These are phyloP conservation scores for Saccharomycopsis microspora DNA, from an alignment of 805 yeast genomes.

Conservation along the genomic window DNA sequence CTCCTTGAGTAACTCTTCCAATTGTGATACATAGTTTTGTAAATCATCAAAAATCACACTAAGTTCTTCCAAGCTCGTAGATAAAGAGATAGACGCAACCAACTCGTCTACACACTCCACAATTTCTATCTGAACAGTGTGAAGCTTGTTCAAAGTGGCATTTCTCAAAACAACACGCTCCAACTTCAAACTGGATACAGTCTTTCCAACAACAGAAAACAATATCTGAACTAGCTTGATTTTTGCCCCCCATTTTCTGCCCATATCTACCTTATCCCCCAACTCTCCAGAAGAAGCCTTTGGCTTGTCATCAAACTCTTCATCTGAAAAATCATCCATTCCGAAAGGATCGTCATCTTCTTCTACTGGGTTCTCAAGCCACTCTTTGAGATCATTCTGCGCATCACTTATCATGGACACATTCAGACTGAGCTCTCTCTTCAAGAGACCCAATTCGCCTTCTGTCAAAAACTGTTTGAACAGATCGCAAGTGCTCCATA, in stretches of 20 bases:
- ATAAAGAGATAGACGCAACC: neutral
- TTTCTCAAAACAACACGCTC: neutral
- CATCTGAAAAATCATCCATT: slow-evolving; percentile 24
- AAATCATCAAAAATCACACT: neutral
- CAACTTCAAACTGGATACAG: neutral
- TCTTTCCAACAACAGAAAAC: neutral
- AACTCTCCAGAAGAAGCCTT: neutral
- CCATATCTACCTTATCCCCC: neutral
- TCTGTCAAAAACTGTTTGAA: slow-evolving; percentile 29
- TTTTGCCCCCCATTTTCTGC: neutral
- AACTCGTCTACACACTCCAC: neutral
- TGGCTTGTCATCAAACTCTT: slow-evolving; percentile 18
- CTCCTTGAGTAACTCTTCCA: neutral
- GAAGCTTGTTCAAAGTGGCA: neutral
- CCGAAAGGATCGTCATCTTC: slow-evolving; percentile 46
- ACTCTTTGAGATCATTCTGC: slow-evolving; percentile 53
- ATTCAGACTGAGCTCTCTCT: slow-evolving; percentile 32
- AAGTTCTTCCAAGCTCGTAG: neutral
- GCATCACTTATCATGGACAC: slow-evolving; percentile 46
- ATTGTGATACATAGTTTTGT: neutral
- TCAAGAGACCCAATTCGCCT: slow-evolving; percentile 46
- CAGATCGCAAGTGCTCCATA: slow-evolving; percentile 60
- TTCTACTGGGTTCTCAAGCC: slow-evolving; percentile 51
- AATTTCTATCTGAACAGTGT: neutral
- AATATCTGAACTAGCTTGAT: neutral